A percentile compares a stretch with the other conserved stretches of the same genome.
phyloP scores from a whole-genome alignment of 2,329 filamentous ascomycete genomes.

The Nannizzia gypsea region DNA sequence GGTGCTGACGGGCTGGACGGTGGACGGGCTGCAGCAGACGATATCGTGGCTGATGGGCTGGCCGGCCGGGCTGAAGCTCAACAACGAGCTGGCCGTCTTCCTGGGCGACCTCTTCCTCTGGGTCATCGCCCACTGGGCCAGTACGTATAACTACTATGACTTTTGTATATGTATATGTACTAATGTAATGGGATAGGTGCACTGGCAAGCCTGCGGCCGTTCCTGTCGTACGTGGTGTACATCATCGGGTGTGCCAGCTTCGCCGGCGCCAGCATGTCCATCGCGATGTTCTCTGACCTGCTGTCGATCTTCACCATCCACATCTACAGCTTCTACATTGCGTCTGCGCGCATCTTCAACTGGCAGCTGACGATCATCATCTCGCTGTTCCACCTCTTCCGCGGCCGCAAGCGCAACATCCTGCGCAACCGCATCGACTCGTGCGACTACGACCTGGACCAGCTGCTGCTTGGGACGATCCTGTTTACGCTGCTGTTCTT shows the following conservation, averaged over 20 bases:
- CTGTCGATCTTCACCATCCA: constrained; percentile 84
- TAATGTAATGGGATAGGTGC: constrained; percentile 42
- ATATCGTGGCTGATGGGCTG: constrained; percentile 94
- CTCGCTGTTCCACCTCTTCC: constrained; percentile 96
- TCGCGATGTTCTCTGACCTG: constrained; percentile 88
- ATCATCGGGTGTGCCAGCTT: constrained; percentile 92
- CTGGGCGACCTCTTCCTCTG: constrained; percentile 91
- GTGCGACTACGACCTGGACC: constrained; percentile 96
- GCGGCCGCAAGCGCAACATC: constrained; percentile 95
- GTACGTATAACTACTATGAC: constrained; percentile 37
- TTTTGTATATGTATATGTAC: neutral
- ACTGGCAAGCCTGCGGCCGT: constrained; percentile 63
- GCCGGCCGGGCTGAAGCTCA: constrained; percentile 89
- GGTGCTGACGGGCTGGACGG: constrained; percentile 68
- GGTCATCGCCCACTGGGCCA: constrained; percentile 97
- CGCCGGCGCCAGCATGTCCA: constrained; percentile 90
- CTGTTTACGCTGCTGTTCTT: constrained; percentile 94
- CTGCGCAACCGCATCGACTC: constrained; percentile 95
- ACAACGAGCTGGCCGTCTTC: constrained; percentile 85
- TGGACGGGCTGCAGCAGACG: constrained; percentile 74
- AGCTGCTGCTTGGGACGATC: constrained; percentile 90
- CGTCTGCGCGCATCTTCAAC: constrained; percentile 91
- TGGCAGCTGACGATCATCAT: constrained; percentile 97
- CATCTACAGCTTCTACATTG: constrained; percentile 96
- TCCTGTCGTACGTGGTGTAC: constrained; percentile 76